Conservation (phyloP, 306 rosid genomes). For the Quercus wislizeni region DNA sequence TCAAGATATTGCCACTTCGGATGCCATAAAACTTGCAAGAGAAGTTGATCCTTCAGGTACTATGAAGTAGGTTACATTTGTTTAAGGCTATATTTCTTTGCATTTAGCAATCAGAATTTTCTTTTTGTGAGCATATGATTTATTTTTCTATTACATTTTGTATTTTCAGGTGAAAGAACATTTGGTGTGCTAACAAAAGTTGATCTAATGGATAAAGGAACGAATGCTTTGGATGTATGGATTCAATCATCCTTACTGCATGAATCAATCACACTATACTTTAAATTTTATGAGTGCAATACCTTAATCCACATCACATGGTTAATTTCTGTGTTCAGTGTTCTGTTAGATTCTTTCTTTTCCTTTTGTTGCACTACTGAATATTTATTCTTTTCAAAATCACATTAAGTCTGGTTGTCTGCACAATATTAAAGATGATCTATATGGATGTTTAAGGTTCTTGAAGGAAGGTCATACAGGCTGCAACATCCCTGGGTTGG, state of each 20-base stretch:
- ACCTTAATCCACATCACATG: background rate
- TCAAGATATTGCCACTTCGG: conserved; percentile 98
- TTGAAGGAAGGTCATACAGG: conserved; percentile 90
- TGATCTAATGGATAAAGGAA: conserved; percentile 97
- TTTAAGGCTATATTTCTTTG: conserved; percentile 15
- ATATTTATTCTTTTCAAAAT: background rate
- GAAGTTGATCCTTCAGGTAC: conserved; percentile 93
- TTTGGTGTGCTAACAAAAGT: conserved; percentile 95
- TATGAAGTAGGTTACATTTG: conserved; percentile 6
- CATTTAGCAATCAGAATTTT: background rate
- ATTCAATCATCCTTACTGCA: conserved; percentile 8
- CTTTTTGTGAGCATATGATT: background rate
- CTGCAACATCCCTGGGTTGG: conserved; percentile 99
- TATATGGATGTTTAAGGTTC: conserved; percentile 62
- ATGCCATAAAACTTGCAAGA: conserved; percentile 86
- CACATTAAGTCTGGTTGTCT: conserved; percentile 13
- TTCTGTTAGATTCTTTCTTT: conserved; percentile 15
- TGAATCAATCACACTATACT: background rate
- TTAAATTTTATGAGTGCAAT: background rate
- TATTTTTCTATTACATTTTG: conserved; percentile 16
- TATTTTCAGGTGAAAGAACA: conserved; percentile 81
- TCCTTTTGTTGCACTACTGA: background rate
- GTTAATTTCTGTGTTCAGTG: conserved; percentile 19
- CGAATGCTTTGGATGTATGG: conserved; percentile 85
- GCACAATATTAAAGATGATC: conserved; percentile 8